Conservation (phyloP, 179 eudicot species). For the Sideroxylon spinosum region DNA sequence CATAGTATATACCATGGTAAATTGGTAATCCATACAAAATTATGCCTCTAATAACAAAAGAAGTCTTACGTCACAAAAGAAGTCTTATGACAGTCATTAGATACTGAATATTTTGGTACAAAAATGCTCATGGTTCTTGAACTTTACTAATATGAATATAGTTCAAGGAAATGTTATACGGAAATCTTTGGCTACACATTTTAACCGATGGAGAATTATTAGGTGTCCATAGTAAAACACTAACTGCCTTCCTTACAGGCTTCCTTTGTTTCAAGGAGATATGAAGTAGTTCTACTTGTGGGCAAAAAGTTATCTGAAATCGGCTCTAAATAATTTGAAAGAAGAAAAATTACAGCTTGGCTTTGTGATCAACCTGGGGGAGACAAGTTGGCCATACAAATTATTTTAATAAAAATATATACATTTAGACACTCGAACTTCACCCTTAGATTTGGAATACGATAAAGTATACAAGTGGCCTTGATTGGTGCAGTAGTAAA, state of each 20-base stretch:
- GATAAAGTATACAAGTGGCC: neutral
- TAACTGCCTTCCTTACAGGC: neutral
- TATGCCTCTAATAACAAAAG: neutral
- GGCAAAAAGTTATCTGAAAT: too few species aligned
- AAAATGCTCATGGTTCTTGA: neutral
- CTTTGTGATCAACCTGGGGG: too few species aligned
- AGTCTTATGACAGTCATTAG: neutral
- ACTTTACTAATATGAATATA: neutral
- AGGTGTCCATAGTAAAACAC: neutral
- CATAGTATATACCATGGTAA: neutral
- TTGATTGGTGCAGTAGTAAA: neutral
- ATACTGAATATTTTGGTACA: neutral
- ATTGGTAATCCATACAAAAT: slow-evolving; percentile 1
- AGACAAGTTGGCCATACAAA: too few species aligned
- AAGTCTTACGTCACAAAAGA: neutral
- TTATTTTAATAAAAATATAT: too few species aligned
- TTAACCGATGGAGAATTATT: neutral
- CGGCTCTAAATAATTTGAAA: too few species aligned
- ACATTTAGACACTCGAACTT: neutral
- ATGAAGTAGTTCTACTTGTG: too few species aligned
- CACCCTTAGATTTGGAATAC: neutral
- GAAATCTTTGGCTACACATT: neutral
- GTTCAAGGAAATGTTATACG: neutral
- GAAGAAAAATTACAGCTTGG: too few species aligned
- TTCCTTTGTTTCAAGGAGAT: neutral